A percentile compares a stretch with the other conserved stretches of the same genome.
Evolutionary conservation across 192 early-diverging fungal genomes (phyloP).

Genomic region (Coemansia sp.): DNA sequence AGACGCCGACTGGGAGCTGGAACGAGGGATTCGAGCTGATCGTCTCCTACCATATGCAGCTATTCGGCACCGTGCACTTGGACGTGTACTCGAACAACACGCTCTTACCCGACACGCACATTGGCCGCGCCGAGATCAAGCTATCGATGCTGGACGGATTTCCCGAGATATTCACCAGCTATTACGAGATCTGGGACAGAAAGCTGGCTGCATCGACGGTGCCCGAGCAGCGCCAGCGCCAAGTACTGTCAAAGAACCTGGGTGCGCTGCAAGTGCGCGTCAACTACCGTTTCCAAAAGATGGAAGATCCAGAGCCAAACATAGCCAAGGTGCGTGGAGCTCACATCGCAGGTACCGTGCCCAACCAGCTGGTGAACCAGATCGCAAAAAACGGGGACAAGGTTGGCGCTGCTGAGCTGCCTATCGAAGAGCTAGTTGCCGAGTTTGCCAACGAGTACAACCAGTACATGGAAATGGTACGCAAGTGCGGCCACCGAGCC

Average conservation of each 20-base stretch:
- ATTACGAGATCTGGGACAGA: constrained; percentile 78
- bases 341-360: constrained; percentile 38
- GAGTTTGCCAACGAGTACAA: constrained; percentile 45
- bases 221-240: constrained; percentile 56
- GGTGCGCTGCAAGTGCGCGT: constrained; percentile 69
- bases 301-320: constrained; percentile 51
- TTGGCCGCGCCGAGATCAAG: constrained; percentile 70
- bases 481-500: constrained; percentile 19
- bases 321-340: constrained; percentile 34
- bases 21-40: constrained; percentile 71
- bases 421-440: constrained; percentile 44
- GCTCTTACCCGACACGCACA: constrained; percentile 61
- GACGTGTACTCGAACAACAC: constrained; percentile 68
- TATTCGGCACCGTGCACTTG: constrained; percentile 69
- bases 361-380: constrained; percentile 36
- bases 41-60: constrained; percentile 70
- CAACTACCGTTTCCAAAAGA: constrained; percentile 63
- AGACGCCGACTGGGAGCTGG: constrained; percentile 60
- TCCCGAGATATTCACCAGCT: constrained; percentile 69
- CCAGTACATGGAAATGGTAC: constrained; percentile 40
- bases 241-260: constrained; percentile 61
- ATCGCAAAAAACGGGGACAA: constrained; percentile 6
- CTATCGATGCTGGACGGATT: constrained; percentile 60
- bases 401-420: constrained; percentile 25
- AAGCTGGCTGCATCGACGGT: constrained; percentile 62